These are phyloP conservation scores for Nidula niveotomentosa DNA, from an alignment of 1,284 basidiomycete species.

Conservation along the genomic window DNA sequence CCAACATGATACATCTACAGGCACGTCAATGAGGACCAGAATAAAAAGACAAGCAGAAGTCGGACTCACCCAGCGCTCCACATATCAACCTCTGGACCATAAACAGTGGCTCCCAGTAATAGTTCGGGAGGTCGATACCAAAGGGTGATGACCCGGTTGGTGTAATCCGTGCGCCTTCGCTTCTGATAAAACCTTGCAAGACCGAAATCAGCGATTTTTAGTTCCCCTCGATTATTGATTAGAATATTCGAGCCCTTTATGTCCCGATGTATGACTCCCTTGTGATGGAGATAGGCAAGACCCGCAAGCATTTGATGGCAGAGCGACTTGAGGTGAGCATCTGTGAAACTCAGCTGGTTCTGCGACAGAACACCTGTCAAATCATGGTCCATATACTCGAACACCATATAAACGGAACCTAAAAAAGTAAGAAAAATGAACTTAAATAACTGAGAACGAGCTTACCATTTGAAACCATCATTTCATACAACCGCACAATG, in stretches of 20 bases:
- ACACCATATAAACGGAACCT: constrained; percentile 99
- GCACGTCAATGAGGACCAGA: constrained; percentile 8
- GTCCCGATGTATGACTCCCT: constrained; percentile 96
- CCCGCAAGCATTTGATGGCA: constrained; percentile 94
- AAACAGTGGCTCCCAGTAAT: constrained; percentile 93
- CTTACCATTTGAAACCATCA: constrained; percentile 97
- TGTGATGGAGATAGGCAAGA: constrained; percentile 91
- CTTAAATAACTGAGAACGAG: constrained; percentile 6
- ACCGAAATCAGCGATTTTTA: constrained; percentile 98
- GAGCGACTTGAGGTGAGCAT: constrained; percentile 92
- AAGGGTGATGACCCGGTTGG: constrained; percentile 97
- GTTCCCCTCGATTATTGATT: constrained; percentile 89
- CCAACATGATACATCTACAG: constrained; percentile 94
- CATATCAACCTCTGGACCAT: constrained; percentile 99
- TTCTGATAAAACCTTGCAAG: constrained; percentile 97
- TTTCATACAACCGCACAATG: constrained; percentile 89
- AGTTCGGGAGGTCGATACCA: constrained; percentile 99
- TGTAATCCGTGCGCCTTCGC: constrained; percentile 89
- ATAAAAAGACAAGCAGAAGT: not conserved
- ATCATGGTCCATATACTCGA: constrained; percentile 99
- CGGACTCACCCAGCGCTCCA: constrained; percentile 94
- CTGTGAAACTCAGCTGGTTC: constrained; percentile 80
- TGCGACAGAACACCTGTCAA: constrained; percentile 95
- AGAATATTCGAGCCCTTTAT: constrained; percentile 99
- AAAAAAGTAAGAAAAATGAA: constrained; percentile 6